Evolutionary conservation across 202 grass and related monocot genomes (phyloP), one percentile per base, ranked within the genome.

Genomic region (Saccharum hybrid): DNA sequence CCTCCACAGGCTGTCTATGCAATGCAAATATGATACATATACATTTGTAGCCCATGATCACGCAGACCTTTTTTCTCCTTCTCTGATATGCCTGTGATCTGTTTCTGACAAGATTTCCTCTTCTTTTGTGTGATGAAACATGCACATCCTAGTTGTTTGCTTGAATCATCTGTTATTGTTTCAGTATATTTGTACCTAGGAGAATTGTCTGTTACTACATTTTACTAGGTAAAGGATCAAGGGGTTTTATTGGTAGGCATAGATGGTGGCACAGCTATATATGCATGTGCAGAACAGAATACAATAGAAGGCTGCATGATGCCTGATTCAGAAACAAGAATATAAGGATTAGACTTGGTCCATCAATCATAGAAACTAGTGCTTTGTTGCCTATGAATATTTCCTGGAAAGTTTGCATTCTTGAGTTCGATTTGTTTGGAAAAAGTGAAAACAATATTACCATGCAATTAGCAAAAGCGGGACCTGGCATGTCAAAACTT

Each of bases 1-100:
- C 79, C 69, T 80, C 41, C 56, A 75, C 16, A 19, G 71, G 48
- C 46, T 76, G 67, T 86, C 66, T 86, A 66, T 84, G 79, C 74
- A 92, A 72, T 2, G 10, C 49, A 72, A 80, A 52, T 83, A 76
- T 66, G 65, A 76, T 66, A 81, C 46, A 65, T 64, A 48, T 10
- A 80, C 69, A 76, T 66, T 81, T 79, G 62, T 76, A 33, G 72
- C 76, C n/a, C 26, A 52, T 46, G 51, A 70, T 75, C 54, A 75
- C 28, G 7, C 19, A 63, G 72, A 38, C 23, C 41, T 52, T 13
- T 46, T 68, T 86, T 43, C n/a, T n/a, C n/a, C 34, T 70, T 71
- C 34, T 77, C 28, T 84, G 75, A 40, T 10, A 48, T 71, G 65
- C 22, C 36, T 42, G 7, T 72, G 54, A 46, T 80, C 21, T 49